A percentile compares a stretch with the other conserved stretches of the same genome.
These are phyloP conservation scores for Azolla pinnata DNA, from an alignment of 75 land plant species.

Conservation along the genomic window DNA sequence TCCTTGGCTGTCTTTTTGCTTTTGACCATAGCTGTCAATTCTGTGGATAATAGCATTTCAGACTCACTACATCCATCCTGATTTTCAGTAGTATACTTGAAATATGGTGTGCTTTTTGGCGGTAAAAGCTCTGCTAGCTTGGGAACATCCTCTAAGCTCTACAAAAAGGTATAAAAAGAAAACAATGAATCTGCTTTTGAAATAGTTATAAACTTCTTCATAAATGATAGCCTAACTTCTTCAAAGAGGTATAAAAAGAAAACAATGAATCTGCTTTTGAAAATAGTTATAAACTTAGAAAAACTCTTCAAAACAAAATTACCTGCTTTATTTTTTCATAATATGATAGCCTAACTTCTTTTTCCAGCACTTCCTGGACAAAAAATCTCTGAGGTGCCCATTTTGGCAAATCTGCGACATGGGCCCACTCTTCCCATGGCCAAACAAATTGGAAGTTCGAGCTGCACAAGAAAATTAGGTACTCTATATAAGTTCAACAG, in stretches of 20 bases:
- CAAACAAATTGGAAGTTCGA: slow-evolving; percentile 90
- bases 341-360: slow-evolving; percentile 83
- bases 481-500: too few species aligned
- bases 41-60: slow-evolving; percentile 46
- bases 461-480: slow-evolving; percentile 29
- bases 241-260: not conserved
- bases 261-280: not conserved
- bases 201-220: not conserved
- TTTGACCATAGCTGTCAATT: slow-evolving; percentile 59
- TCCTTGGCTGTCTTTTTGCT: slow-evolving; percentile 57
- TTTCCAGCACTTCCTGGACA: slow-evolving; percentile 86
- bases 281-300: not conserved
- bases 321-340: slow-evolving; percentile 96
- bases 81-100: slow-evolving; percentile 43
- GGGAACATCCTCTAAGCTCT: slow-evolving; percentile 78
- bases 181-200: not conserved
- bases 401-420: slow-evolving; percentile 76
- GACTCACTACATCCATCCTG: slow-evolving; percentile 31
- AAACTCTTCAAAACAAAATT: not conserved
- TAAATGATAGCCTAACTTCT: not conserved
- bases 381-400: slow-evolving; percentile 94
- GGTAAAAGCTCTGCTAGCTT: slow-evolving; percentile 79
- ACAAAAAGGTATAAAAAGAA: not conserved
- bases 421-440: slow-evolving; percentile 98
- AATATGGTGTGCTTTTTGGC: slow-evolving; percentile 56